phyloP scores from a whole-genome alignment of 1,284 basidiomycete species.

The Xerocomus minutiporus region DNA sequence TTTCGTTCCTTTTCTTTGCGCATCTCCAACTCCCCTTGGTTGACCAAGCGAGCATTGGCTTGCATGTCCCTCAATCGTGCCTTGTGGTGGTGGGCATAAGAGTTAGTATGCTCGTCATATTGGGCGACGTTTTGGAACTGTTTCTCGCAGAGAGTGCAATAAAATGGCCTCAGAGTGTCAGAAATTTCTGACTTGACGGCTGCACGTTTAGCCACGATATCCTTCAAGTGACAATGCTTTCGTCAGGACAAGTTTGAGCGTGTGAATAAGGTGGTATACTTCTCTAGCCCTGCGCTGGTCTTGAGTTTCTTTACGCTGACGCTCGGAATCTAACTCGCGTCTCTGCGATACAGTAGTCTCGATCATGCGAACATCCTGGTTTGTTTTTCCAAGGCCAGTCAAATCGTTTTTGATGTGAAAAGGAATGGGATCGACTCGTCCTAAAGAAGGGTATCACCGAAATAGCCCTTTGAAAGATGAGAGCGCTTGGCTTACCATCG shows the following conservation, averaged over 20 bases:
- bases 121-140: constrained; percentile 78
- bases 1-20: constrained; percentile 79
- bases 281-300: constrained; percentile 68
- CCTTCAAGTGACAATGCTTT: constrained; percentile 38
- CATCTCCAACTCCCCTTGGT: constrained; percentile 60
- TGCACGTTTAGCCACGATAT: constrained; percentile 58
- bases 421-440: constrained; percentile 74
- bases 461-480: not conserved
- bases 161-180: constrained; percentile 65
- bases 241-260: constrained; percentile 4
- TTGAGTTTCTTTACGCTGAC: constrained; percentile 71
- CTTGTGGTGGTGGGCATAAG: constrained; percentile 79
- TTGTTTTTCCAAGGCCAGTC: constrained; percentile 72
- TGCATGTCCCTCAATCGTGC: constrained; percentile 75
- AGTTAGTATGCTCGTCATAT: constrained; percentile 82
- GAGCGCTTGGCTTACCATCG: constrained; percentile 47
- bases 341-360: constrained; percentile 78
- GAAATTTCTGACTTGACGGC: constrained; percentile 65
- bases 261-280: constrained; percentile 36
- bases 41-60: constrained; percentile 53
- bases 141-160: constrained; percentile 77
- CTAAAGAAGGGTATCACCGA: constrained; percentile 35
- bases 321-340: constrained; percentile 70
- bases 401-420: constrained; percentile 72
- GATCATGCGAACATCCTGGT: constrained; percentile 73